A percentile compares a stretch with the other conserved stretches of the same genome.
These are phyloP conservation scores for Viola odorata DNA, from an alignment of 345 rosid species.

Conservation along the genomic window DNA sequence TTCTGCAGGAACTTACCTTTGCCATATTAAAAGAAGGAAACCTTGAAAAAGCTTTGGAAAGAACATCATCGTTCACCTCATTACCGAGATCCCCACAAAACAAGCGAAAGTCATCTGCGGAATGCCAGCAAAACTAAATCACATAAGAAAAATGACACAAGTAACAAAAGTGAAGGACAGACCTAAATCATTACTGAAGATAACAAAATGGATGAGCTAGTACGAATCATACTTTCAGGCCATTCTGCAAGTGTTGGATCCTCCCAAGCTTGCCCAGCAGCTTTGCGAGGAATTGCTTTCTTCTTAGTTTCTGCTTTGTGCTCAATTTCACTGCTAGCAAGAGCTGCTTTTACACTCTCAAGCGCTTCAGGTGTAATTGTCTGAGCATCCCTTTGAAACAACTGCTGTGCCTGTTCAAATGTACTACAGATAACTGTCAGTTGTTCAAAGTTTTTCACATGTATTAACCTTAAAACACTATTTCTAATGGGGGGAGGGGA, in stretches of 20 bases:
- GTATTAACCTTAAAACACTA: neutral
- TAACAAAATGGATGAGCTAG: neutral
- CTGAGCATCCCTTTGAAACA: constrained; percentile 93
- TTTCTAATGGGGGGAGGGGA: neutral
- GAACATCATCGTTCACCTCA: constrained; percentile 99
- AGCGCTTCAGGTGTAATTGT: constrained; percentile 93
- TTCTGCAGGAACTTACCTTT: constrained; percentile 37
- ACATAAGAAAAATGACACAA: neutral
- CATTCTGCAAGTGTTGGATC: constrained; percentile 95
- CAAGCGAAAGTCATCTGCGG: constrained; percentile 80
- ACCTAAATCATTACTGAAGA: neutral
- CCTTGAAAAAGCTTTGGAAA: constrained; percentile 88
- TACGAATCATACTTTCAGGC: constrained; percentile 80
- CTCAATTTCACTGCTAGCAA: constrained; percentile 87
- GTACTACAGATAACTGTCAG: constrained; percentile 1
- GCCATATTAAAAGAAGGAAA: constrained; percentile 99
- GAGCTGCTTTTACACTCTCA: constrained; percentile 92
- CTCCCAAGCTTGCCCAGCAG: constrained; percentile 95
- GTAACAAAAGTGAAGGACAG: neutral
- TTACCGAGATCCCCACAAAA: constrained; percentile 99
- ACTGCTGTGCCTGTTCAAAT: constrained; percentile 69
- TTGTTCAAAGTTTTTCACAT: neutral
- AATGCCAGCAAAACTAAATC: constrained; percentile 9
- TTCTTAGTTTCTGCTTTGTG: constrained; percentile 85
- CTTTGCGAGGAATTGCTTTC: constrained; percentile 95